Evolutionary conservation across 176 grass and related monocot genomes (phyloP).

Genomic region (Cenchrus purpureus): DNA sequence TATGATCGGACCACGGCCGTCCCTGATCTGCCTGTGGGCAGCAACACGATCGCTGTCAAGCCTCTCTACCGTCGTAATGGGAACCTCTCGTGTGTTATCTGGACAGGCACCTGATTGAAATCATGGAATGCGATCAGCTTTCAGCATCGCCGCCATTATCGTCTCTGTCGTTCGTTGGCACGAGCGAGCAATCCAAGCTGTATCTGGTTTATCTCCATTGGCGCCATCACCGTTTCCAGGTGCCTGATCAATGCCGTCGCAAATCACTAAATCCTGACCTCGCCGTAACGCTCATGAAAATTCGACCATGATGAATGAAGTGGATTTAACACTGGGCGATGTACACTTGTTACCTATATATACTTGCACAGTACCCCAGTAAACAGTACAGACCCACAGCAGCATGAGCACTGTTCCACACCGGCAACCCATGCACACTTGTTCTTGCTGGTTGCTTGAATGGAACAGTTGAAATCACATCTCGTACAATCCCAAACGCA

Average conservation of each 20-base stretch:
- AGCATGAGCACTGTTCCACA: conserved; percentile 6
- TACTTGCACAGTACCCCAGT: background rate
- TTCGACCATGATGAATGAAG: background rate
- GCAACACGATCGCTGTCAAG: background rate
- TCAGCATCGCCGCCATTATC: background rate
- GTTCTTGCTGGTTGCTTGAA: conserved; percentile 5
- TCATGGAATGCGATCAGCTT: background rate
- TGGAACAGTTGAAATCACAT: conserved; percentile 11
- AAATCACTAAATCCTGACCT: background rate
- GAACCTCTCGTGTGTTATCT: background rate
- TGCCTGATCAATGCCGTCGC: background rate
- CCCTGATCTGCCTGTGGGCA: background rate
- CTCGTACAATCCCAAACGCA: background rate
- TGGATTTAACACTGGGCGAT: background rate
- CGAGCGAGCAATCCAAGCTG: background rate
- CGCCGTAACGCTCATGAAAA: background rate
- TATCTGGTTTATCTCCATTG: background rate
- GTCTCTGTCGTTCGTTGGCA: background rate
- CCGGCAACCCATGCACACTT: conserved; percentile 10
- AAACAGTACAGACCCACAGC: background rate
- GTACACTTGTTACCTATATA: background rate
- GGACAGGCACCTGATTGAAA: background rate
- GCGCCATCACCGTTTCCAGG: background rate
- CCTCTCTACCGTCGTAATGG: background rate
- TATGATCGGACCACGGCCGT: background rate